Conservation (phyloP, 768 basidiomycete species). For the Leccinum incarnatum region DNA sequence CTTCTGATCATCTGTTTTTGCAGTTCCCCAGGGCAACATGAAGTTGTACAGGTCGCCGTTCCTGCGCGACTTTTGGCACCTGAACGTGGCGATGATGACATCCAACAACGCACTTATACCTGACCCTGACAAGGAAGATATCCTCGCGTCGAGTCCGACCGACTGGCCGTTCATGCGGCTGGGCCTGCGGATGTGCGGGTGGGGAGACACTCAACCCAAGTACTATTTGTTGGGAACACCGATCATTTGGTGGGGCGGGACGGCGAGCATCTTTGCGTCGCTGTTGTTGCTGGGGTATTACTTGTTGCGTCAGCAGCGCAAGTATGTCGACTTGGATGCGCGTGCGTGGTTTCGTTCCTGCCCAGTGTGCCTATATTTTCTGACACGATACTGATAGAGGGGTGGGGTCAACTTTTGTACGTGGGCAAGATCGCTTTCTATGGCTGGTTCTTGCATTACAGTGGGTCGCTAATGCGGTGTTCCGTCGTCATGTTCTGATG, state of each 20-base stretch:
- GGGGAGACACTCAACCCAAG: conserved; percentile 84
- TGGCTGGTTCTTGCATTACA: conserved; percentile 90
- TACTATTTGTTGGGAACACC: conserved; percentile 96
- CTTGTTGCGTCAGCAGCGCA: conserved; percentile 79
- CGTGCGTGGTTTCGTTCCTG: conserved; percentile 45
- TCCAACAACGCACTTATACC: conserved; percentile 98
- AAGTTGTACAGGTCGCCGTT: conserved; percentile 91
- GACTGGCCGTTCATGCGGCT: conserved; percentile 94
- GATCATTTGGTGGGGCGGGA: conserved; percentile 85
- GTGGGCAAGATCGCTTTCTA: conserved; percentile 88
- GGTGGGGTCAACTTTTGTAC: conserved; percentile 95
- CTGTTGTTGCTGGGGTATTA: conserved; percentile 61
- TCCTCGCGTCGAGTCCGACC: conserved; percentile 86
- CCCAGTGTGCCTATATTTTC: neutral
- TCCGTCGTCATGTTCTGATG: neutral
- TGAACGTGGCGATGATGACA: conserved; percentile 99
- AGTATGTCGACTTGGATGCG: conserved; percentile 88
- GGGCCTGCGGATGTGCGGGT: conserved; percentile 96
- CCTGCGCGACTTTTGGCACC: conserved; percentile 95
- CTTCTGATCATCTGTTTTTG: neutral
- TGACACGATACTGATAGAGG: conserved; percentile 43
- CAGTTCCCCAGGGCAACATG: conserved; percentile 80
- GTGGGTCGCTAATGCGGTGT: conserved; percentile 43
- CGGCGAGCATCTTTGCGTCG: conserved; percentile 59
- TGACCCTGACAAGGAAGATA: conserved; percentile 98